A percentile compares a stretch with the other conserved stretches of the same genome.
Evolutionary conservation across 805 yeast genomes (phyloP).

Genomic region (Debaryomyces maramus): DNA sequence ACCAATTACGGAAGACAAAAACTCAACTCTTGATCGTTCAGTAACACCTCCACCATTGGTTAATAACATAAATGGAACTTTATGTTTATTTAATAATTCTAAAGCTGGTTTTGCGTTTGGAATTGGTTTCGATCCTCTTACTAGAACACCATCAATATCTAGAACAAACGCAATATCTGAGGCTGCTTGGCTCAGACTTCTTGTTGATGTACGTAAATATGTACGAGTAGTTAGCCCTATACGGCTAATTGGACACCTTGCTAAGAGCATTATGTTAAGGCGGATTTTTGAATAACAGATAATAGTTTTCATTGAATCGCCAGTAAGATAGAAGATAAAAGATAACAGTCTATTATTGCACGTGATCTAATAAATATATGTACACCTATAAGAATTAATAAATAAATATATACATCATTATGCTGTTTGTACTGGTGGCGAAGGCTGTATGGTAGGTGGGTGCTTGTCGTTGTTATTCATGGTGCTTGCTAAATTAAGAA

Average conservation of each 20-base stretch:
- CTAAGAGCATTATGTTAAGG: not conserved
- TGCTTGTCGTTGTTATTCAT: not conserved
- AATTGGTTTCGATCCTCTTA: constrained; percentile 70
- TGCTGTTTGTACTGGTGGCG: not conserved
- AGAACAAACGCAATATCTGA: constrained; percentile 34
- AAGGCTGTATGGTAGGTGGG: too few relatives aligned
- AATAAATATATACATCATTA: too few relatives aligned
- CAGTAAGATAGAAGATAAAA: too few relatives aligned
- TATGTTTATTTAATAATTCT: constrained; percentile 47
- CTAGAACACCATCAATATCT: constrained; percentile 82
- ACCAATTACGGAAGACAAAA: constrained; percentile 47
- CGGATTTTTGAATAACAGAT: too few relatives aligned
- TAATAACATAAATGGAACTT: constrained; percentile 76
- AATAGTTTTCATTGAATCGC: too few relatives aligned
- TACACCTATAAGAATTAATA: too few relatives aligned
- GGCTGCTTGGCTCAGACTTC: not conserved
- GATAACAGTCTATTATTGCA: too few relatives aligned
- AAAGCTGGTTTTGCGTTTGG: constrained; percentile 65
- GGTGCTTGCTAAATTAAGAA: not conserved
- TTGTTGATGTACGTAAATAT: not conserved
- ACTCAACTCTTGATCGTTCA: constrained; percentile 60
- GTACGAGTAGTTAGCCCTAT: not conserved
- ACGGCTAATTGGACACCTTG: not conserved
- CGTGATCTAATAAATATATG: too few relatives aligned
- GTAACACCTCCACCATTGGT: constrained; percentile 89